Conservation (phyloP, 1,284 basidiomycete genomes). For the Sanguinoderma infundibulare region DNA sequence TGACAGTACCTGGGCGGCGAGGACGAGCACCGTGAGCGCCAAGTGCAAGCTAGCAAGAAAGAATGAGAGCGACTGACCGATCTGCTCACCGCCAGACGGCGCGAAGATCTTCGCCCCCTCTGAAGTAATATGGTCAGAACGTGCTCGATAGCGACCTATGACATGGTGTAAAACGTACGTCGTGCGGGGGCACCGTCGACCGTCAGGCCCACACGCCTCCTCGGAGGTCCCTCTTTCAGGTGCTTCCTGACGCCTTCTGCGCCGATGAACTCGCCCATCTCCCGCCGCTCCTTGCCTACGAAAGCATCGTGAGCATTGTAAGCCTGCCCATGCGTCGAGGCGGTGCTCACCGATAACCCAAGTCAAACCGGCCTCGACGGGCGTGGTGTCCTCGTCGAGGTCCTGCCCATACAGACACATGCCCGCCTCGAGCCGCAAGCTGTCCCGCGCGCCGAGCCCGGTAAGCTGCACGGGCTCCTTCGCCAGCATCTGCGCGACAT, state of each 20-base stretch:
- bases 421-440: conserved; percentile 94
- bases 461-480: conserved; percentile 82
- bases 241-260: conserved; percentile 80
- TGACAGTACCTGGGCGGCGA: conserved; percentile 73
- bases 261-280: conserved; percentile 81
- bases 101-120: conserved; percentile 84
- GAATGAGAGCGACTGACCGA: conserved; percentile 49
- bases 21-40: background rate
- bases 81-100: conserved; percentile 54
- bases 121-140: no score
- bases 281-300: conserved; percentile 81
- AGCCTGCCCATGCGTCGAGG: conserved; percentile 17
- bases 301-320: background rate
- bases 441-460: conserved; percentile 93
- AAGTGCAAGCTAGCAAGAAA: background rate
- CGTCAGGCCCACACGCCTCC: conserved; percentile 84
- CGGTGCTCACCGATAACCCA: conserved; percentile 87
- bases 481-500: conserved; percentile 76
- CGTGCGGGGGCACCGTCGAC: conserved; percentile 89
- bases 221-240: conserved; percentile 79
- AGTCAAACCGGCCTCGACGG: conserved; percentile 88
- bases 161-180: no score
- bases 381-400: conserved; percentile 84
- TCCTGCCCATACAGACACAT: conserved; percentile 98
- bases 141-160: no score